Evolutionary conservation across 768 basidiomycete species (phyloP), one percentile per base, ranked within the genome.

Genomic region (Termitomyces sp.): DNA sequence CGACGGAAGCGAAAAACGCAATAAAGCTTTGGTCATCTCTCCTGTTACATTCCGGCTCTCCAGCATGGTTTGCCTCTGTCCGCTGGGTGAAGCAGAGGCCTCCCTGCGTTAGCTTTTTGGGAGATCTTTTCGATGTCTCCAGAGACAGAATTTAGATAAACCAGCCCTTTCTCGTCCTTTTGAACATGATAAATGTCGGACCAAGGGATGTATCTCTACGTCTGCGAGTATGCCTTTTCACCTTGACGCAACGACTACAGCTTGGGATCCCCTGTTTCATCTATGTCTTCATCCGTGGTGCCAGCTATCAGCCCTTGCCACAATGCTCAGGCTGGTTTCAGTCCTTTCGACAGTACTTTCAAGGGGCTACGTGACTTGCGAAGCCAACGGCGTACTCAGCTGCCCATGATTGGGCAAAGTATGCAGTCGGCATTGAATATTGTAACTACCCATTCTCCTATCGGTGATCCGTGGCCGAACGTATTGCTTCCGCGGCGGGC

Each of bases 91-190:
- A 39, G 23, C 43, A 43, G 1, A 55, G 14, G 19, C 16, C n/a
- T n/a, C 19, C n/a, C 43, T 11, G 27, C 21, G 5, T 30, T 53
- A n/a, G 54, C 51, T 9, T 56, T 46, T 16, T 59, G 59, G 59
- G 54, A 48, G 12, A 52, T 56, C 14, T 59, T 59, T 39, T 40
- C 27, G 40, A 52, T 40, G 4, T 55, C 54, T 28, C 7, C 25
- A 14, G 45, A 56, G 10, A 35, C 40, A 9, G 46, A 56, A 47
- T n/a, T 10, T 51, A 2, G 19, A 21, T 39, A 39, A 17, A 5
- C 28, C 39, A 5, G 34, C 47, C 28, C 35, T 12, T n/a, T 3
- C 34, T 21, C 44, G 32, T 32, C 2, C 32, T 32, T 19, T 41
- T 1, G 21, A 34, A 25, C 25, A 44, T 17, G 44, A 42, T 9